These are phyloP conservation scores for Dendryphion nanum DNA, from an alignment of 2,329 filamentous ascomycete genomes.

Conservation along the genomic window DNA sequence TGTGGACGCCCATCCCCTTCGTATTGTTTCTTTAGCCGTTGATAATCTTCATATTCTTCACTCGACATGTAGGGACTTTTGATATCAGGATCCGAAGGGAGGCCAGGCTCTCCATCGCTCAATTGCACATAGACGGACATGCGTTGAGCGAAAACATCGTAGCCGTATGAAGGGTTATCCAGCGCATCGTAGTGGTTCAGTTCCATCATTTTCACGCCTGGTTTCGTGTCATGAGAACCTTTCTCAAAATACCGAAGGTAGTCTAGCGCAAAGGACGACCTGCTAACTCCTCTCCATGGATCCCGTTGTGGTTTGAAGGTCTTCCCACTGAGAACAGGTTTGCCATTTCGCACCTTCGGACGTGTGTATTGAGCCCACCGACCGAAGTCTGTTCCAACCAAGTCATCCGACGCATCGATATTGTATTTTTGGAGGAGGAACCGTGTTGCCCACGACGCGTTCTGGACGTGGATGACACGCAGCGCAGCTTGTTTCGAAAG, in stretches of 20 bases:
- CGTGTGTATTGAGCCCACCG: conserved; percentile 50
- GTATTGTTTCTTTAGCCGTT: conserved; percentile 29
- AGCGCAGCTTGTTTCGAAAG: conserved; percentile 36
- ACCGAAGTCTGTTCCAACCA: conserved; percentile 51
- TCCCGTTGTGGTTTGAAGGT: conserved; percentile 52
- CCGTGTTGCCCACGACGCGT: conserved; percentile 51
- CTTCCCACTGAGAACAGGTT: conserved; percentile 52
- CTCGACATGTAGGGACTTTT: conserved; percentile 47
- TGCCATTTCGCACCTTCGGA: conserved; percentile 49
- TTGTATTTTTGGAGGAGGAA: conserved; percentile 54
- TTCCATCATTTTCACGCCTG: conserved; percentile 48
- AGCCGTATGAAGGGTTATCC: conserved; percentile 46
- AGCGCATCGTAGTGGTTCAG: conserved; percentile 49
- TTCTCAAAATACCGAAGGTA: conserved; percentile 48
- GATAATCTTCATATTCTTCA: conserved; percentile 35
- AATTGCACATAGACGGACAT: conserved; percentile 53
- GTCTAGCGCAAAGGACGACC: conserved; percentile 52
- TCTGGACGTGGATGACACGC: conserved; percentile 52
- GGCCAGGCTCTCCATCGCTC: conserved; percentile 41
- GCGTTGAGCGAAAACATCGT: conserved; percentile 52
- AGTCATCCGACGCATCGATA: conserved; percentile 48
- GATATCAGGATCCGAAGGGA: conserved; percentile 42
- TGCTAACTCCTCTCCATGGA: conserved; percentile 51
- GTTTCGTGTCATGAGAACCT: conserved; percentile 14
- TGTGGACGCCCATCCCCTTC: conserved; percentile 25